phyloP scores from a whole-genome alignment of 2,329 filamentous ascomycete genomes.

The Epichloe festucae region DNA sequence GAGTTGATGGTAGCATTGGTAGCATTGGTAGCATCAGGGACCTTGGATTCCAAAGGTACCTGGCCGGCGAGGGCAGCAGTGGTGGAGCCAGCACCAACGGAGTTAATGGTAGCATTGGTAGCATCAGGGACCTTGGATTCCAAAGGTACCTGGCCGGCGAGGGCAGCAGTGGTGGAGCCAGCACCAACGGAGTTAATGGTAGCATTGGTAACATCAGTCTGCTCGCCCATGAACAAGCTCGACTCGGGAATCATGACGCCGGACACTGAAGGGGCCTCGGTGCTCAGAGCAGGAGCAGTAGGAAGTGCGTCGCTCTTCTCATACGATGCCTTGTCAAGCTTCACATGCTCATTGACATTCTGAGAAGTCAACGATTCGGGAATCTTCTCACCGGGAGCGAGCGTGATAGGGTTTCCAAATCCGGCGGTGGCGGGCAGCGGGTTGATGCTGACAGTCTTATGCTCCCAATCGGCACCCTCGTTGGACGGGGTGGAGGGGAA shows the following conservation, averaged over 20 bases:
- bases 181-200: slow-evolving; percentile 37
- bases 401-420: slow-evolving; percentile 64
- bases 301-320: slow-evolving; percentile 60
- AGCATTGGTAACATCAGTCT: slow-evolving; percentile 25
- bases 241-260: slow-evolving; percentile 69
- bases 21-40: slow-evolving; percentile 1
- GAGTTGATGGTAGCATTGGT: too few species aligned
- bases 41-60: too few species aligned
- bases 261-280: slow-evolving; percentile 41
- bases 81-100: too few species aligned
- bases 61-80: too few species aligned
- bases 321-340: slow-evolving; percentile 75
- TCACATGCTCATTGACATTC: slow-evolving; percentile 57
- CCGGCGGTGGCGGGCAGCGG: slow-evolving; percentile 50
- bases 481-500: slow-evolving; percentile 55
- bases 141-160: slow-evolving; percentile 56
- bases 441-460: slow-evolving; percentile 43
- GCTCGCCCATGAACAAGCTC: slow-evolving; percentile 51
- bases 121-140: slow-evolving; percentile 29
- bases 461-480: slow-evolving; percentile 35
- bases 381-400: slow-evolving; percentile 69
- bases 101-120: too few species aligned
- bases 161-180: slow-evolving; percentile 51
- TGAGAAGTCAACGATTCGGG: slow-evolving; percentile 57
- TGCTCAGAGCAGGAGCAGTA: slow-evolving; percentile 22